These are phyloP conservation scores for Diaporthe ampelina DNA, from an alignment of 2,329 filamentous ascomycete genomes.

Conservation along the genomic window DNA sequence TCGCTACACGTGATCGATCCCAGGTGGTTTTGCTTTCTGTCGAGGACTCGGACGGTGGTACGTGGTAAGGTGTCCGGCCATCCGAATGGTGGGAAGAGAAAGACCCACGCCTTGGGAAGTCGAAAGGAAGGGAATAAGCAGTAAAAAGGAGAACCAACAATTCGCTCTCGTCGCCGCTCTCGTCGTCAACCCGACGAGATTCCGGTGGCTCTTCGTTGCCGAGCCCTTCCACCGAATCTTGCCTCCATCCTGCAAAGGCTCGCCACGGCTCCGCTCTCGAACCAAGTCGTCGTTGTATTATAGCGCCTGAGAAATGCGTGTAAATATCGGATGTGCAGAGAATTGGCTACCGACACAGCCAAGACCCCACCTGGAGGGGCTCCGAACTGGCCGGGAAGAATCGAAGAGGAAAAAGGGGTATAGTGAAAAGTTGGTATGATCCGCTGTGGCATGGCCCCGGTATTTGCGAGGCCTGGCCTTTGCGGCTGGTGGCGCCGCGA, in stretches of 20 bases:
- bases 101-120: neutral
- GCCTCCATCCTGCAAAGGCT: neutral
- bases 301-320: constrained; percentile 28
- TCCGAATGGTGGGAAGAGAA: constrained; percentile 5
- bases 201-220: constrained; percentile 1
- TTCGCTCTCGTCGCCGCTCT: neutral
- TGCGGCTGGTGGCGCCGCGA: constrained; percentile 18
- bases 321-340: constrained; percentile 21
- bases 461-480: neutral
- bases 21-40: constrained; percentile 1
- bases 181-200: neutral
- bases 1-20: constrained; percentile 26
- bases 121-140: neutral
- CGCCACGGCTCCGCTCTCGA: neutral
- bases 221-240: neutral
- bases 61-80: constrained; percentile 14
- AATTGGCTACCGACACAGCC: neutral
- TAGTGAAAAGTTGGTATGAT: constrained; percentile 11
- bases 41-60: neutral
- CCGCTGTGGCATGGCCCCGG: constrained; percentile 1
- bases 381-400: neutral
- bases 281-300: constrained; percentile 22
- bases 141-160: neutral
- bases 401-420: constrained; percentile 21
- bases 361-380: neutral